Evolutionary conservation across 2,329 filamentous ascomycete genomes (phyloP).

Genomic region (Beauveria varroae): DNA sequence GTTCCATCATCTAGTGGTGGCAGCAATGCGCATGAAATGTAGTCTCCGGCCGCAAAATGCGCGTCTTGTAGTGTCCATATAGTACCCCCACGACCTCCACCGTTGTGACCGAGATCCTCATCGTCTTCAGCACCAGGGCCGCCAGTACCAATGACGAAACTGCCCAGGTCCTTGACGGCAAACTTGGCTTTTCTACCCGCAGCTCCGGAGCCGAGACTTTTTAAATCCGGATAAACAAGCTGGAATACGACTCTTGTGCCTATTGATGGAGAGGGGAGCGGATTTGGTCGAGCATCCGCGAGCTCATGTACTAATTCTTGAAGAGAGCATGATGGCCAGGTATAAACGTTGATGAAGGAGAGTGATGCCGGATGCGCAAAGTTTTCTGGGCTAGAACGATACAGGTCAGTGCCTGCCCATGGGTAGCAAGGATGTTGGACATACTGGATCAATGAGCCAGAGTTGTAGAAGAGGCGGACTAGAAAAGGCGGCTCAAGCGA

Average conservation of each 20-base stretch:
- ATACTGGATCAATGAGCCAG: slow-evolving; percentile 64
- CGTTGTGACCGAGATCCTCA: slow-evolving; percentile 24
- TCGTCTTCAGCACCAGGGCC: slow-evolving; percentile 36
- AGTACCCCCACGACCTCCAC: slow-evolving; percentile 52
- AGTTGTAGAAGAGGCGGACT: slow-evolving; percentile 71
- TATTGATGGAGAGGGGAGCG: slow-evolving; percentile 66
- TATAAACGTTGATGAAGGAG: slow-evolving; percentile 52
- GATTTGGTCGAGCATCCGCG: slow-evolving; percentile 52
- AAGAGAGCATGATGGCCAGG: slow-evolving; percentile 75
- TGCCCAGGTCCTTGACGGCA: slow-evolving; percentile 74
- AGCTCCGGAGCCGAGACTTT: slow-evolving; percentile 21
- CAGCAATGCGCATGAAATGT: slow-evolving; percentile 73
- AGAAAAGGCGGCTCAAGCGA: slow-evolving; percentile 73
- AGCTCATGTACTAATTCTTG: slow-evolving; percentile 74
- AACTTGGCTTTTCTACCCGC: slow-evolving; percentile 44
- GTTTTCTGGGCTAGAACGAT: not conserved
- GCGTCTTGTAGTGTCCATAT: slow-evolving; percentile 69
- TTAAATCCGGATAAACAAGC: slow-evolving; percentile 73
- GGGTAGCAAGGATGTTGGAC: slow-evolving; percentile 7
- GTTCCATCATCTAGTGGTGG: slow-evolving; percentile 67
- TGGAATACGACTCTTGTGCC: slow-evolving; percentile 85
- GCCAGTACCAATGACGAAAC: slow-evolving; percentile 64
- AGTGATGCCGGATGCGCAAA: not conserved
- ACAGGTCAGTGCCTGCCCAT: not conserved
- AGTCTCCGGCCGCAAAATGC: slow-evolving; percentile 84